A percentile compares a stretch with the other conserved stretches of the same genome.
Conservation (phyloP, 2,329 filamentous ascomycete species). For the Neonectria neomacrospora region DNA sequence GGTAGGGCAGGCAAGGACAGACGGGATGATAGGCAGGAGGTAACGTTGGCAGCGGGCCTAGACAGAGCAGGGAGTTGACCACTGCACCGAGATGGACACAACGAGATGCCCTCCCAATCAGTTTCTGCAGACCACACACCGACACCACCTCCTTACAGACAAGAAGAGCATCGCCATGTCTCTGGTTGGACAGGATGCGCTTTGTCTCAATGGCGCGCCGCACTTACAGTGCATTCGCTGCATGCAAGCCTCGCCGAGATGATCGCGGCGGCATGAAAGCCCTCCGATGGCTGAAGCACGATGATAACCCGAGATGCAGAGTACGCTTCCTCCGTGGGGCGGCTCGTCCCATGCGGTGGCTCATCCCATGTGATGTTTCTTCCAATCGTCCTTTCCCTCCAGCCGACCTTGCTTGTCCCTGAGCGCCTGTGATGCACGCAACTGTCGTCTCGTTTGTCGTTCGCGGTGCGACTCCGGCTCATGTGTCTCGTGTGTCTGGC, state of each 20-base stretch:
- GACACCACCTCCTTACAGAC: slow-evolving; percentile 3
- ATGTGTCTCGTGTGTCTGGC: not conserved
- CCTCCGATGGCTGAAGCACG: slow-evolving; percentile 15
- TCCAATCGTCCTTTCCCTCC: not conserved
- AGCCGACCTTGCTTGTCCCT: not conserved
- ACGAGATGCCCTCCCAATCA: slow-evolving; percentile 4
- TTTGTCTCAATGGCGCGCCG: slow-evolving; percentile 8
- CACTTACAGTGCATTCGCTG: slow-evolving; percentile 7
- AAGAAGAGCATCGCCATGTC: not conserved
- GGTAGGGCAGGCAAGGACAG: not conserved
- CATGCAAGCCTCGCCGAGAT: slow-evolving; percentile 17
- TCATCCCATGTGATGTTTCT: not conserved
- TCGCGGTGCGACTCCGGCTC: not conserved
- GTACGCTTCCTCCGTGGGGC: not conserved
- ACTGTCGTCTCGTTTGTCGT: slow-evolving; percentile 17
- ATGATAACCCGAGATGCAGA: slow-evolving; percentile 17
- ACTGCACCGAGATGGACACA: not conserved
- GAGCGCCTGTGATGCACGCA: not conserved
- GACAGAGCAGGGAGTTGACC: not conserved
- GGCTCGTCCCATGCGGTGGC: slow-evolving; percentile 7
- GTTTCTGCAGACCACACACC: slow-evolving; percentile 9
- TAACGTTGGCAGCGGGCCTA: slow-evolving; percentile 5
- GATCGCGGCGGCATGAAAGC: slow-evolving; percentile 7
- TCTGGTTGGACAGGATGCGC: slow-evolving; percentile 1
- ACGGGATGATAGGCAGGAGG: slow-evolving; percentile 1